Conservation (phyloP, 441 rosid genomes). For the Euphorbia schlechtendalii region DNA sequence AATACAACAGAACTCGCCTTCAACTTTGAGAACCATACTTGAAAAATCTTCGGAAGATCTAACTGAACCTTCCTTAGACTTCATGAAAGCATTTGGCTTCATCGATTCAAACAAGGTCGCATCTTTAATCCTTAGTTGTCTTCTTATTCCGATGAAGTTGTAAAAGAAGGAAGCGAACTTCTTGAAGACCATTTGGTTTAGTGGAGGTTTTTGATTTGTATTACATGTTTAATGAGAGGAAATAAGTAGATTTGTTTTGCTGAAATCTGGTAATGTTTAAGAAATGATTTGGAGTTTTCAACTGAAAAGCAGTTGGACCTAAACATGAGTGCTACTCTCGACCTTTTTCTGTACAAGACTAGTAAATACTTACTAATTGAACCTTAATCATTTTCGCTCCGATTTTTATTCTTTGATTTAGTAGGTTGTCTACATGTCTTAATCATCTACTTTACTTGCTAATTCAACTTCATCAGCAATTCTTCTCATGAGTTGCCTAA, state of each 20-base stretch:
- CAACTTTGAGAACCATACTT: neutral
- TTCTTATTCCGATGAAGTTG: slow-evolving; percentile 17
- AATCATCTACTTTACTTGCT: no score
- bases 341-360: slow-evolving; percentile 21
- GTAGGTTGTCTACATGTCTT: neutral
- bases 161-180: slow-evolving; percentile 26
- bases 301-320: slow-evolving; percentile 48
- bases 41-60: neutral
- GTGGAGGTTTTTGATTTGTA: slow-evolving; percentile 5
- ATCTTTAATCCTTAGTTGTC: slow-evolving; percentile 21
- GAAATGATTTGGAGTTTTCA: slow-evolving; percentile 28
- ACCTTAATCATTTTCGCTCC: neutral
- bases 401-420: slow-evolving; percentile 8
- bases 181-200: slow-evolving; percentile 35
- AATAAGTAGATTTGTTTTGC: slow-evolving; percentile 13
- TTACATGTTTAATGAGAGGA: slow-evolving; percentile 23
- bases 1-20: slow-evolving; percentile 37
- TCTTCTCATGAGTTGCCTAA: neutral
- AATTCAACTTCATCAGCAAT: no score
- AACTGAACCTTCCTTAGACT: neutral
- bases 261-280: slow-evolving; percentile 25
- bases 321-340: slow-evolving; percentile 39
- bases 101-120: neutral
- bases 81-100: slow-evolving; percentile 5
- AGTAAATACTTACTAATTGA: neutral